phyloP scores from a whole-genome alignment of 2,329 filamentous ascomycete genomes.

The Dactylellina drechsleri region DNA sequence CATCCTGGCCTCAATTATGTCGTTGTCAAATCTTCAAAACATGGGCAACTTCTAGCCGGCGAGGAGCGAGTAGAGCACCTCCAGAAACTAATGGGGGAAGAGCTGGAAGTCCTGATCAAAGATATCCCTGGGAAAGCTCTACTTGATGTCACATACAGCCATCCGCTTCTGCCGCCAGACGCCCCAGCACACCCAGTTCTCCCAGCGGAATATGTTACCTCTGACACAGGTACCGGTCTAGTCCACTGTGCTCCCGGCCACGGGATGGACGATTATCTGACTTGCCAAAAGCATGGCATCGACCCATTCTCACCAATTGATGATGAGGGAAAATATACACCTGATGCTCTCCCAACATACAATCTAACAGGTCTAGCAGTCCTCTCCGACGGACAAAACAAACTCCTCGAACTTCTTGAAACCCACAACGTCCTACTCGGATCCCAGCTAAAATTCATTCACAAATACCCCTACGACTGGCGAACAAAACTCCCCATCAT shows the following conservation, averaged over 20 bases:
- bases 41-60: constrained; percentile 76
- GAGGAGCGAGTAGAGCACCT: constrained; percentile 73
- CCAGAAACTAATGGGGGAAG: constrained; percentile 66
- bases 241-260: constrained; percentile 95
- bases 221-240: constrained; percentile 90
- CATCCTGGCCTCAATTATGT: constrained; percentile 78
- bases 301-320: constrained; percentile 83
- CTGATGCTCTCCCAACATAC: constrained; percentile 77
- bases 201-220: constrained; percentile 86
- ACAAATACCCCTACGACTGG: constrained; percentile 99
- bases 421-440: constrained; percentile 72
- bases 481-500: constrained; percentile 92
- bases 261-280: constrained; percentile 94
- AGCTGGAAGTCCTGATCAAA: constrained; percentile 66
- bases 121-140: constrained; percentile 74
- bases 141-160: constrained; percentile 73
- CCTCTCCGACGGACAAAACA: constrained; percentile 73
- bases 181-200: constrained; percentile 75
- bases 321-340: constrained; percentile 81
- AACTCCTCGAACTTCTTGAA: constrained; percentile 75
- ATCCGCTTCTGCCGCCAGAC: constrained; percentile 72
- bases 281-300: constrained; percentile 76
- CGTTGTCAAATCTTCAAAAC: constrained; percentile 69
- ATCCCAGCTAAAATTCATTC: constrained; percentile 73
- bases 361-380: constrained; percentile 80